These are phyloP conservation scores for Geranomyces michiganensis DNA, from an alignment of 192 early-diverging fungal genomes.

Conservation along the genomic window DNA sequence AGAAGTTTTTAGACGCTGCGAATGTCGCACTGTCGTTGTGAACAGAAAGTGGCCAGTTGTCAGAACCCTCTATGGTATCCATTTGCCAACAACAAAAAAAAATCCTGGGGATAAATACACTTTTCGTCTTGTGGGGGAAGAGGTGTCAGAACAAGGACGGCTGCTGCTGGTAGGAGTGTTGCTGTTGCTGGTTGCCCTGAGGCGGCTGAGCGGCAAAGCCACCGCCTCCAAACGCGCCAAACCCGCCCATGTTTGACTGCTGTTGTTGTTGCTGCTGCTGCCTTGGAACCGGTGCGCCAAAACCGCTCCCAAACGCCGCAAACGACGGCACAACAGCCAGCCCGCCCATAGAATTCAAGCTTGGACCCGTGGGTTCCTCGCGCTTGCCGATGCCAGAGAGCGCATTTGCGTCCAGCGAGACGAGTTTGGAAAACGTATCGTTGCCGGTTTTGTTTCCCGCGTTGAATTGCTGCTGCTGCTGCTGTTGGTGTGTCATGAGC, in stretches of 20 bases:
- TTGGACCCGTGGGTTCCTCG: constrained; percentile 38
- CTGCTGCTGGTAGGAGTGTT: background rate
- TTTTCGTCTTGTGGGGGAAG: too few relatives aligned
- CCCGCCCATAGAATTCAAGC: constrained; percentile 40
- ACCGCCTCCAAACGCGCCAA: background rate
- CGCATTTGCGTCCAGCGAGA: constrained; percentile 49
- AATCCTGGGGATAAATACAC: too few relatives aligned
- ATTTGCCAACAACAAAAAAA: too few relatives aligned
- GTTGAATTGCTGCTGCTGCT: background rate
- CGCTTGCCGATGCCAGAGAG: constrained; percentile 39
- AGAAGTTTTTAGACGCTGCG: too few relatives aligned
- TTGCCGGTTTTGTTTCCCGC: background rate
- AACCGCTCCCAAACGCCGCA: background rate
- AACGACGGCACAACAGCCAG: background rate
- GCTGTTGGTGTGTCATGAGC: background rate
- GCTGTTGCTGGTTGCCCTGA: constrained; percentile 12
- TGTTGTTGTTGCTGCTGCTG: constrained; percentile 1
- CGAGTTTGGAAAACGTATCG: constrained; percentile 49
- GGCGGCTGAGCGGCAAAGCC: background rate
- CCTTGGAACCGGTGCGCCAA: background rate
- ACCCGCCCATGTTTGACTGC: constrained; percentile 3
- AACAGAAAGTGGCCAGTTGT: too few relatives aligned
- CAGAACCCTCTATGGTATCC: too few relatives aligned
- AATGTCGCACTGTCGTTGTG: too few relatives aligned
- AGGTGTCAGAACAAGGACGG: too few relatives aligned